Evolutionary conservation across 768 basidiomycete genomes (phyloP).

Genomic region (Lactifluus rugatus): DNA sequence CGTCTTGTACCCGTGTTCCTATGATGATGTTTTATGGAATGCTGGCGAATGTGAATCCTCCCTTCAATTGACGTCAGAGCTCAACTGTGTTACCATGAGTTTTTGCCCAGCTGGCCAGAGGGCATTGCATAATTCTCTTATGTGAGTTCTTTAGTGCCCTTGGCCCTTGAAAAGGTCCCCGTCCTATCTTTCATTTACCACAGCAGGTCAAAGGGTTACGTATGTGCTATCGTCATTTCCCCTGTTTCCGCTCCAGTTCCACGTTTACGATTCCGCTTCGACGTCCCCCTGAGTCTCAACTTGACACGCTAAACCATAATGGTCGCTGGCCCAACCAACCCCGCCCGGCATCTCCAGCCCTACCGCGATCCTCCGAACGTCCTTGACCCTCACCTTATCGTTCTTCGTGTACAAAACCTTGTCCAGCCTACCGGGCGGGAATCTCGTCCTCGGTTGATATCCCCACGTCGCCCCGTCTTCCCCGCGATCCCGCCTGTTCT

Average conservation of each 20-base stretch:
- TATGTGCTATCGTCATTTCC: too few species aligned
- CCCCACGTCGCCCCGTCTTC: constrained; percentile 52
- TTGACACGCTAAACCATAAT: constrained; percentile 46
- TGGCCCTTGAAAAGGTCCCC: too few species aligned
- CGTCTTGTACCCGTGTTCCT: too few species aligned
- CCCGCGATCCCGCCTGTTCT: constrained; percentile 29
- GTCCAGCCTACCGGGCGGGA: constrained; percentile 50
- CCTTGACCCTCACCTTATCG: constrained; percentile 41
- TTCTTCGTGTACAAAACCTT: constrained; percentile 50
- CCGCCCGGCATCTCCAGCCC: constrained; percentile 36
- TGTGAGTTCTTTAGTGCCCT: too few species aligned
- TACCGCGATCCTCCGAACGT: constrained; percentile 47
- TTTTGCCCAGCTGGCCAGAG: too few species aligned
- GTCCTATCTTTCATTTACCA: too few species aligned
- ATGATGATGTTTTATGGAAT: too few species aligned
- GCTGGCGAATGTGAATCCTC: too few species aligned
- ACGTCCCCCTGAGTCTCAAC: constrained; percentile 22
- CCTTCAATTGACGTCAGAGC: too few species aligned
- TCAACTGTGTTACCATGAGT: neutral
- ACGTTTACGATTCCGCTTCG: neutral
- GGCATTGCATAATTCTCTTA: too few species aligned
- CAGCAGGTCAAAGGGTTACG: too few species aligned
- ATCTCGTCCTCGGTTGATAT: constrained; percentile 41
- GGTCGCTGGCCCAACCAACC: constrained; percentile 52
- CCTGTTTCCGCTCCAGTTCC: neutral